Evolutionary conservation across 2,329 filamentous ascomycete species (phyloP).

Genomic region (Teratosphaeria gauchensis): DNA sequence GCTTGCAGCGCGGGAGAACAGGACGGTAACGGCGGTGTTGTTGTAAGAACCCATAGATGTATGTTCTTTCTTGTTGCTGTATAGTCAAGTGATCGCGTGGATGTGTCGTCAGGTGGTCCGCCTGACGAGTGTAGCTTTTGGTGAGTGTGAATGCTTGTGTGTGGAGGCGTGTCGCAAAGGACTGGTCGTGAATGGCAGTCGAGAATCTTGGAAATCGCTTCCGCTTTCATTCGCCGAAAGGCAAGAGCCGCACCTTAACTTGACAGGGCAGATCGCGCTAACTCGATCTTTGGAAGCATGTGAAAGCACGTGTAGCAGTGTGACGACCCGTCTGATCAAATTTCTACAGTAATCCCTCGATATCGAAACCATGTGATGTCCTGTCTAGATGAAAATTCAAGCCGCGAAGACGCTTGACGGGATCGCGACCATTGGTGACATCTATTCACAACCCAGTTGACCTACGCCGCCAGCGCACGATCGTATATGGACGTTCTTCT

Average conservation of each 20-base stretch:
- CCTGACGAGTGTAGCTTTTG: slow-evolving; percentile 1
- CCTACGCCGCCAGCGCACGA: too few relatives aligned
- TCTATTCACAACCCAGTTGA: too few relatives aligned
- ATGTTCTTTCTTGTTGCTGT: not conserved
- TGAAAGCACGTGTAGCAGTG: not conserved
- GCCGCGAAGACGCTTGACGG: too few relatives aligned
- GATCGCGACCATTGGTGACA: too few relatives aligned
- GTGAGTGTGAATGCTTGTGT: not conserved
- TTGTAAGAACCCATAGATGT: slow-evolving; percentile 9
- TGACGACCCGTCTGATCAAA: not conserved
- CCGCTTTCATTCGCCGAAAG: not conserved
- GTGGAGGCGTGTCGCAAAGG: not conserved
- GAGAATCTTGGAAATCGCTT: not conserved
- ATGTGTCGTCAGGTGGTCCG: slow-evolving; percentile 4
- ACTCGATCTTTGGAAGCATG: not conserved
- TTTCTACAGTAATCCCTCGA: too few relatives aligned
- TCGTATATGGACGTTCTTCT: too few relatives aligned
- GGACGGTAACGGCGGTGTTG: slow-evolving; percentile 1
- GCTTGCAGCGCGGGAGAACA: slow-evolving; percentile 20
- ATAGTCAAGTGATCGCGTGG: not conserved
- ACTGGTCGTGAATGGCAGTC: not conserved
- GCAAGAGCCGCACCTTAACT: not conserved
- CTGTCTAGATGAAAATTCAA: too few relatives aligned
- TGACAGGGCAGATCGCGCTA: not conserved
- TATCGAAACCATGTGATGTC: too few relatives aligned